Conservation (phyloP, 805 yeast species). For the Suhomyces tanzawaensis region DNA sequence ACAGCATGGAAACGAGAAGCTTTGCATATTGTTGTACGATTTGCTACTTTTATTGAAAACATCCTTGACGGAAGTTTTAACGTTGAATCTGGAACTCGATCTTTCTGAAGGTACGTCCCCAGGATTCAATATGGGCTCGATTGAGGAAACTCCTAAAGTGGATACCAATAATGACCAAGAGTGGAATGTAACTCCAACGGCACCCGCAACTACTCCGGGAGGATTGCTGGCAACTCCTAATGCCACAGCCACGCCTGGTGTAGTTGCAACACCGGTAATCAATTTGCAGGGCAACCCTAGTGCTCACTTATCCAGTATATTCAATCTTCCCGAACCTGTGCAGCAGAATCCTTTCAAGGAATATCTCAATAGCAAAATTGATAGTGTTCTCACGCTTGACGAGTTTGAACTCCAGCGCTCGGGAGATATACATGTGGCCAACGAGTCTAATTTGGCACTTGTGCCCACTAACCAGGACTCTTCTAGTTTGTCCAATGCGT, state of each 20-base stretch:
- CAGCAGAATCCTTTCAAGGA: conserved; percentile 19
- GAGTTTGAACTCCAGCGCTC: conserved; percentile 29
- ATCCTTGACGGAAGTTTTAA: conserved; percentile 24
- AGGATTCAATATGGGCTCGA: neutral
- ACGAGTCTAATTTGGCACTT: conserved; percentile 25
- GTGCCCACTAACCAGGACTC: conserved; percentile 8
- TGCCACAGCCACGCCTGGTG: neutral
- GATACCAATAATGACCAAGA: neutral
- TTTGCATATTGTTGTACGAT: conserved; percentile 59
- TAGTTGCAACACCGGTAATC: neutral
- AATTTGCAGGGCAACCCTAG: neutral
- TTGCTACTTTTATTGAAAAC: conserved; percentile 53
- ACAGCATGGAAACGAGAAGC: conserved; percentile 36
- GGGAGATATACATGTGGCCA: conserved; percentile 33
- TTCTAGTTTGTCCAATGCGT: conserved; percentile 1
- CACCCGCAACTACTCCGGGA: neutral
- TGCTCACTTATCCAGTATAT: conserved; percentile 14
- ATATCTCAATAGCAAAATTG: conserved; percentile 15
- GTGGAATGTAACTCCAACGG: neutral
- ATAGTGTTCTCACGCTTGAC: conserved; percentile 26
- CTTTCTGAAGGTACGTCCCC: conserved; percentile 2
- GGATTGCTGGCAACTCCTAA: neutral
- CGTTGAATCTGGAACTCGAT: conserved; percentile 1
- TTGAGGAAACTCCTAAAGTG: conserved; percentile 2
- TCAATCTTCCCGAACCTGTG: conserved; percentile 31